Base-by-base conservation (phyloP, 805 yeast genomes). In the Yarrowia bubula region DNA sequence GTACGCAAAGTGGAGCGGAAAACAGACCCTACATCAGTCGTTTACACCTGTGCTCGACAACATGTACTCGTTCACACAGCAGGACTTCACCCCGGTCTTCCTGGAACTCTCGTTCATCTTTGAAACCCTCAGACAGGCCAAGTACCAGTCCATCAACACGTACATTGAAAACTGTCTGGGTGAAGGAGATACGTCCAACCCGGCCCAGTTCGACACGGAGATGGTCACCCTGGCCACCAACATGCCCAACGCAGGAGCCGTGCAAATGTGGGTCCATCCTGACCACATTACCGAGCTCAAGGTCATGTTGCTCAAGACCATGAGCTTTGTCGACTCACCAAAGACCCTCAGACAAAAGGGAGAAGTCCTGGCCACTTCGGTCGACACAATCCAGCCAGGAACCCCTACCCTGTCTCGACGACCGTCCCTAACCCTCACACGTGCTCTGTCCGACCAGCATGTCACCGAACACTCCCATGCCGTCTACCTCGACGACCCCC, bases 71-170 rank as follows among this genome's bases (percentile, higher is more conserved):
- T 89, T 90, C 70, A 80, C 84, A 31, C 80, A 84, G 68, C 76
- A 85, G 22, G 88, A 87, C 71, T 76, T 89, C 41, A 80, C 86
- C 14, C 82, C 83, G 13, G 79, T 85, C 42, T 86, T 90, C n/a
- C 70, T 84, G 15, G 88, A 85, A 68, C 77, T 87, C 66, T 81
- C 89, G 2, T 69, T 81, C 65, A 76, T 83, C 65, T 84, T 83
- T 70, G 85, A 84, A 68, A 78, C 82, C 9, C 72, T 85, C 9
- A 73, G 84, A 47, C 70, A 70, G 13, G 68, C 71, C 8, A 66
- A 70, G 58, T 47, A 47, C 47, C 55, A 46, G 55, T 61, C 65
- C 35, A 61, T 61, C 57, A 46, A 61, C 65, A 46, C 65, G 11
- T 48, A 64, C 42, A 43, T 64, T 18, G 33, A 32, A n/a, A 15